phyloP scores from a whole-genome alignment of 73 alveolate species.

The Paramecium bursaria region DNA sequence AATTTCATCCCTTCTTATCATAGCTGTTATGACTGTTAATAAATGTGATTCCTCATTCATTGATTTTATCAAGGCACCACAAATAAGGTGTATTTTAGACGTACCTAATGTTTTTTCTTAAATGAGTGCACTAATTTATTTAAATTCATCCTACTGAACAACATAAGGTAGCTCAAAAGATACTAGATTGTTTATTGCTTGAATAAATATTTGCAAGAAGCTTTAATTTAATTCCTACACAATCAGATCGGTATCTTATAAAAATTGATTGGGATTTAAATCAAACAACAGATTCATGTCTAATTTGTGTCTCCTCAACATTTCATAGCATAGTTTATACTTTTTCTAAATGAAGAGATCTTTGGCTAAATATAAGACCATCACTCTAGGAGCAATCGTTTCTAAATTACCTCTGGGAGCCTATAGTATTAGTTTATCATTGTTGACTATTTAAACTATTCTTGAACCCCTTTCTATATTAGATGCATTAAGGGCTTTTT shows the following conservation, averaged over 20 bases:
- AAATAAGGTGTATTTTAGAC: constrained; percentile 56
- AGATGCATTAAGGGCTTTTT: constrained; percentile 83
- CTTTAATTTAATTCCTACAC: constrained; percentile 81
- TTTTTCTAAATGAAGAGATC: constrained; percentile 80
- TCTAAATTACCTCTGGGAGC: constrained; percentile 98
- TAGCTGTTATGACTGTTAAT: constrained; percentile 81
- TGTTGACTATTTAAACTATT: constrained; percentile 82
- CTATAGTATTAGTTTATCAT: constrained; percentile 84
- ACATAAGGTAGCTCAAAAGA: constrained; percentile 58
- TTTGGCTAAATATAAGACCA: constrained; percentile 83
- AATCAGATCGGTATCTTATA: constrained; percentile 80
- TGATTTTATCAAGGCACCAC: constrained; percentile 40
- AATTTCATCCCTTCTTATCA: constrained; percentile 80
- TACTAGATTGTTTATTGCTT: constrained; percentile 85
- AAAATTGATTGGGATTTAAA: constrained; percentile 87
- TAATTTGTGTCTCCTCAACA: constrained; percentile 89
- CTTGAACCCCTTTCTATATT: constrained; percentile 95
- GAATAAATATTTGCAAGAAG: constrained; percentile 88
- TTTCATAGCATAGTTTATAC: constrained; percentile 87
- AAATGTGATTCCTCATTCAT: constrained; percentile 72
- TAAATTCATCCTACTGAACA: constrained; percentile 52
- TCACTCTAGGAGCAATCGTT: constrained; percentile 88
- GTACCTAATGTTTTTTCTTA: constrained; percentile 65
- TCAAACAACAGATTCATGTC: constrained; percentile 95
- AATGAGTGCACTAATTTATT: constrained; percentile 47